Conservation (phyloP, 805 yeast species). For the Ogataea dorogensis region DNA sequence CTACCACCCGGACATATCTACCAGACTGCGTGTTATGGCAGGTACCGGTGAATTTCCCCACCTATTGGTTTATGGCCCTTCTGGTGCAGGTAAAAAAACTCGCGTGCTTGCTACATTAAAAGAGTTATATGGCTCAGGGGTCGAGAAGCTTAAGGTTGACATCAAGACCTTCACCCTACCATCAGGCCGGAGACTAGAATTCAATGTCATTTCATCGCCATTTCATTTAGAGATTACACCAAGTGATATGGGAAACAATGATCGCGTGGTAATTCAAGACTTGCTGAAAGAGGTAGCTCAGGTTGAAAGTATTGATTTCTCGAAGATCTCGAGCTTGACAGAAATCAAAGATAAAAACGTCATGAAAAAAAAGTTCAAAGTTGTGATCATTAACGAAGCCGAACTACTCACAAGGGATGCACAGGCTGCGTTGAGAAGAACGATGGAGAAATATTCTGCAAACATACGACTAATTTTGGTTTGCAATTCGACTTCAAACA, state of each 20-base stretch:
- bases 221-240: slow-evolving; percentile 95
- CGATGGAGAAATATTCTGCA: slow-evolving; percentile 92
- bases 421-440: slow-evolving; percentile 91
- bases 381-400: slow-evolving; percentile 88
- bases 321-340: slow-evolving; percentile 43
- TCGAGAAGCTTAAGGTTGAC: slow-evolving; percentile 84
- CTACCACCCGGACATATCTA: slow-evolving; percentile 65
- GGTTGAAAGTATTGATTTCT: slow-evolving; percentile 89
- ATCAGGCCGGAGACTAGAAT: slow-evolving; percentile 76
- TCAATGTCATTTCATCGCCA: slow-evolving; percentile 89
- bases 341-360: slow-evolving; percentile 21
- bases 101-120: slow-evolving; percentile 76
- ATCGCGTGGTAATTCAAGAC: slow-evolving; percentile 92
- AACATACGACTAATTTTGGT: slow-evolving; percentile 81
- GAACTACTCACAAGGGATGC: slow-evolving; percentile 89
- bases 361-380: slow-evolving; percentile 58
- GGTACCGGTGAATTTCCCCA: slow-evolving; percentile 89
- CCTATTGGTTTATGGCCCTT: slow-evolving; percentile 87
- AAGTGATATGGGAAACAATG: slow-evolving; percentile 93
- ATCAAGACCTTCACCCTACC: slow-evolving; percentile 77
- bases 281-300: slow-evolving; percentile 91
- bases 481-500: slow-evolving; percentile 86
- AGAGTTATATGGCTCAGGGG: slow-evolving; percentile 79
- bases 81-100: slow-evolving; percentile 97
- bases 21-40: slow-evolving; percentile 48